Conservation (phyloP, 2,329 filamentous ascomycete species). For the Chaetothyriales sp. region DNA sequence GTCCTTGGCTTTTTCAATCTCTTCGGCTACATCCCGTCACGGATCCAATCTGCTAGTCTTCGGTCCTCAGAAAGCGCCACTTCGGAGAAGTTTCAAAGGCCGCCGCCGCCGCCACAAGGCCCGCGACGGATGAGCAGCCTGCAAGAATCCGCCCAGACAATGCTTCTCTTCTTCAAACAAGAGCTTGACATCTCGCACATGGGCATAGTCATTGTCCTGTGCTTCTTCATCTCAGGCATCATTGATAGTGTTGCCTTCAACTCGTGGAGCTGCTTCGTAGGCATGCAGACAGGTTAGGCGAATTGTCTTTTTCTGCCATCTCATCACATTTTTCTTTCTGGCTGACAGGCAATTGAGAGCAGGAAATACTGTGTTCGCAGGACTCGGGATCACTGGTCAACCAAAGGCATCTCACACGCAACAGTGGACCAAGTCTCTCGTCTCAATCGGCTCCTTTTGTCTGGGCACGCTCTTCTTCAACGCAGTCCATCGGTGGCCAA, state of each 20-base stretch:
- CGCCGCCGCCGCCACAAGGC: no score
- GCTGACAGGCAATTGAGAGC: neutral
- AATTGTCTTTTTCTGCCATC: no score
- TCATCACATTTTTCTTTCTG: neutral
- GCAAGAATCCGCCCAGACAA: neutral
- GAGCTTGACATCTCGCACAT: slow-evolving; percentile 11
- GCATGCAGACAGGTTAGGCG: slow-evolving; percentile 32
- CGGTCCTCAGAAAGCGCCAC: neutral
- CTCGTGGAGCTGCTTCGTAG: slow-evolving; percentile 33
- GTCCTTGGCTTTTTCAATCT: no score
- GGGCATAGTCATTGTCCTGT: slow-evolving; percentile 20
- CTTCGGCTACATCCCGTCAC: no score
- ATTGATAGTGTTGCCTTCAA: slow-evolving; percentile 33
- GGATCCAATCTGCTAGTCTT: no score
- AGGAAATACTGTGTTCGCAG: slow-evolving; percentile 32
- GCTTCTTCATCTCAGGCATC: slow-evolving; percentile 29
- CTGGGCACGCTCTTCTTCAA: slow-evolving; percentile 27
- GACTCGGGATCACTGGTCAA: slow-evolving; percentile 27
- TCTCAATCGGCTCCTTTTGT: slow-evolving; percentile 26
- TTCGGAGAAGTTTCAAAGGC: neutral
- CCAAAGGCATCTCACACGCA: slow-evolving; percentile 24
- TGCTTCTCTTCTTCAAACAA: slow-evolving; percentile 6
- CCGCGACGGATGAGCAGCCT: neutral
- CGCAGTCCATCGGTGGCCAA: slow-evolving; percentile 19
- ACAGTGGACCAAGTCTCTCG: slow-evolving; percentile 30